Base-by-base conservation (phyloP, 148 eudicot genomes). In the Vaccinium macrocarpon region DNA sequence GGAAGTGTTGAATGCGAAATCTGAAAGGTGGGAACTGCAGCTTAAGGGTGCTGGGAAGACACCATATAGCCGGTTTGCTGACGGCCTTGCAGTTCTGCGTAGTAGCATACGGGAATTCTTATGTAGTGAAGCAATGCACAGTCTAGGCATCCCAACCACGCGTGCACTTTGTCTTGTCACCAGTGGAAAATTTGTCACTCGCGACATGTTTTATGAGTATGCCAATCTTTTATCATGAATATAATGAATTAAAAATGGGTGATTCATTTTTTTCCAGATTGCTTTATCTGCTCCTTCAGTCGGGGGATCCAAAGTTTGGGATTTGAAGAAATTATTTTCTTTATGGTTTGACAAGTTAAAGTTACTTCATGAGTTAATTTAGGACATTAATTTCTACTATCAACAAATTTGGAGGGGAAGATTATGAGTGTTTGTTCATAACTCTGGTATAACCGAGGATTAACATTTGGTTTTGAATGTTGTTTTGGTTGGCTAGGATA, bases 131-230 rank as follows among this genome's bases (percentile, higher is more conserved):
- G 97, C 99, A 76, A 97, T 97, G 93, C 98, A 97, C 73, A 86
- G 93, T 85, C 93, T 97, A 12, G 99, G 98, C 82, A 93, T 97
- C 88, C 99, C 99, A 48, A 93, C 99, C 32, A 97, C 99, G 11
- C 97, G 99, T 79, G 99, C 98, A 13, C 94, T 97, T 64, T 92
- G 97, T 88, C 93, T 97, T 81, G 95, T 97, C 84, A 92, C 97
- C 49, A 95, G 98, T 14, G 99, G 99, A 81, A 93, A 97, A 88
- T 89, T 86, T 85, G 99, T 97, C 14, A 85, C 84, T 25, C 94
- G 99, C 1, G 99, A 97, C 84, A 95, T 97, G 99, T 97, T 97
- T 82, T 96, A 96, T 68, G 99, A 97, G 99, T 97, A 97, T 23
- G 52, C n/a, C 50, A 42, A 35, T 76, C 6, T 53, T 15, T 32